Base-by-base conservation (phyloP, 2,329 filamentous ascomycete genomes). In the Curvularia spicifera region DNA sequence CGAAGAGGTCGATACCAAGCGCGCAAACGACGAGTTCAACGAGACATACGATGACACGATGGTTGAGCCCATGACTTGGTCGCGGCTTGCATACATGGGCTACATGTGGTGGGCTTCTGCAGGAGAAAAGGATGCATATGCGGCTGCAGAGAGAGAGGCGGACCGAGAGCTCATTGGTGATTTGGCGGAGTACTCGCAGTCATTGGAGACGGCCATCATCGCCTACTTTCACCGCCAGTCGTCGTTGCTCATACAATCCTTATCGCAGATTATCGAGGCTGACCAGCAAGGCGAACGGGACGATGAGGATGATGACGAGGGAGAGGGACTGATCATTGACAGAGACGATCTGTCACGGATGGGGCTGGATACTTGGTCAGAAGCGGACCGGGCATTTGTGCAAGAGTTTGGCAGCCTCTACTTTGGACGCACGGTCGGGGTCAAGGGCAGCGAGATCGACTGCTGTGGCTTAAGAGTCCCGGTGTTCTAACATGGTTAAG, bases 21-120 rank as follows among this genome's bases (percentile, higher is more conserved):
- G 67, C 20, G 73, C 71, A 33, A 70, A 72, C 33, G 70, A 76
- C 37, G 72, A 67, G 51, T 69, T 78, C 50, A 76, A 77, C 39
- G 76, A 79, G 48, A 53, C 44, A 13, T 72, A 71, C 55, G 71
- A 75, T 55, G 73, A 78, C 53, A 64, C 74, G 10, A 61, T 85
- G 1, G 81, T 86, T 8, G 85, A 89, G 65, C 81, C 85, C 3
- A 74, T 82, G 37, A 84, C 84, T 0, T 89, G 86, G 91, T 83
- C 89, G 0, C 87, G 89, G 1, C 84, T 94, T 26, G 91, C 91
- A 5, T 95, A 94, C 77, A 87, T 85, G 53, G 88, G 89, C 24
- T 93, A 94, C 79, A 91, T 94, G 85, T 95, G 91, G 91, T 95
- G 91, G 91, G 91, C 91, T 2, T 91, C 89, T 15, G 90, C 91